A percentile compares a stretch with the other conserved stretches of the same genome.
These are phyloP conservation scores for Hyparrhenia diplandra DNA, from an alignment of 176 grass and related monocot species.

Conservation along the genomic window DNA sequence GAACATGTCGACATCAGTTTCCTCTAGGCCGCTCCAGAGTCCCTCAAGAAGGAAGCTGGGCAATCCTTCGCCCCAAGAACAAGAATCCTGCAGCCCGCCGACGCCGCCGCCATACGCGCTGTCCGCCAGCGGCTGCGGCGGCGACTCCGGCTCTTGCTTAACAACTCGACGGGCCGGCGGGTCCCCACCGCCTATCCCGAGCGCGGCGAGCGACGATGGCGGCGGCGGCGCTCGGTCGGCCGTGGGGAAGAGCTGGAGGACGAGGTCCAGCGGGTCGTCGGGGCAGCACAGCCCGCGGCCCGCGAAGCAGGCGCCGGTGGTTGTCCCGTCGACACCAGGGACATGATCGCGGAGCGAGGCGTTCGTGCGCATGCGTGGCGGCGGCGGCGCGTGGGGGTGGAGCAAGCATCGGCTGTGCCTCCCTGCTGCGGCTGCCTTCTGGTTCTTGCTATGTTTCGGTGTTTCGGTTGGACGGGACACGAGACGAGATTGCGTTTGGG, in stretches of 20 bases:
- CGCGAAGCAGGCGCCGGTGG: not conserved
- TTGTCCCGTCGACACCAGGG: not conserved
- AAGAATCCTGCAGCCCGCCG: not conserved
- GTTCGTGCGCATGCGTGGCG: not conserved
- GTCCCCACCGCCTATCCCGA: not conserved
- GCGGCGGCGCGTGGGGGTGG: not conserved
- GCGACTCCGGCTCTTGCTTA: not conserved
- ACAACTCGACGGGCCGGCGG: too few relatives aligned
- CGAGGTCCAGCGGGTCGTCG: constrained; percentile 37
- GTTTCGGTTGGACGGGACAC: too few relatives aligned
- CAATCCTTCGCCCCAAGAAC: too few relatives aligned
- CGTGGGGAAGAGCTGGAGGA: not conserved
- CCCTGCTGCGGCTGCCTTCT: too few relatives aligned
- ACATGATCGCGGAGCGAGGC: too few relatives aligned
- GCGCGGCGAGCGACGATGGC: not conserved
- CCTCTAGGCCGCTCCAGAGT: not conserved
- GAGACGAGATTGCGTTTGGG: too few relatives aligned
- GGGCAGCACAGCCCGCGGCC: constrained; percentile 33
- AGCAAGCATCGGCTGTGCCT: not conserved
- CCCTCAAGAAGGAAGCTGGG: not conserved
- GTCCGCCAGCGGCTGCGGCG: not conserved
- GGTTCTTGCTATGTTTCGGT: too few relatives aligned
- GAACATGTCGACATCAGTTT: not conserved
- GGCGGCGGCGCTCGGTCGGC: not conserved
- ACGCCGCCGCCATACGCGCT: not conserved